phyloP scores from a whole-genome alignment of 2,329 filamentous ascomycete species.

The Clonostachys rhizophaga region DNA sequence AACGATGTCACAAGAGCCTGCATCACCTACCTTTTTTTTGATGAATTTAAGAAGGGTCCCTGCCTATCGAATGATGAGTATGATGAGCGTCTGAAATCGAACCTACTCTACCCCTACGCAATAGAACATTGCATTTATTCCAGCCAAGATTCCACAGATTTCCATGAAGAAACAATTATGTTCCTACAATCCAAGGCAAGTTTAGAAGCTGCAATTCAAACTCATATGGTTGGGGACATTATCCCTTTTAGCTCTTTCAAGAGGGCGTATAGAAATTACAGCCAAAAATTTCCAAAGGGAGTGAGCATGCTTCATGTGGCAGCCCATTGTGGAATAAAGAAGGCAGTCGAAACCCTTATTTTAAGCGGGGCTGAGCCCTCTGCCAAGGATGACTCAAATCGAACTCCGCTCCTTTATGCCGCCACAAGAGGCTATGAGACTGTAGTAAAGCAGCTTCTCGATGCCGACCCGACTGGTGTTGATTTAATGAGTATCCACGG shows the following conservation, averaged over 20 bases:
- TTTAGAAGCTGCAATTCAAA: no score
- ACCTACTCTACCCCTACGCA: neutral
- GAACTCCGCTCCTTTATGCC: neutral
- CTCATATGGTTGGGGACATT: no score
- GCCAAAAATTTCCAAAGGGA: neutral
- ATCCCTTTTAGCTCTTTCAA: no score
- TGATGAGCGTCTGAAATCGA: neutral
- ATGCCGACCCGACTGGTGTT: neutral
- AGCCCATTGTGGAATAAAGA: neutral
- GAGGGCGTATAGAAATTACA: no score
- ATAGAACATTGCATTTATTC: no score
- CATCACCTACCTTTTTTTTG: conserved; percentile 5
- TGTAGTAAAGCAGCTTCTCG: neutral
- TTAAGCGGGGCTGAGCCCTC: no score
- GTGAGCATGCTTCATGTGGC: neutral
- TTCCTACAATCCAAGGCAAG: neutral
- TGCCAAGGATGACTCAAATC: no score
- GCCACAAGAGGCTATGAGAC: neutral
- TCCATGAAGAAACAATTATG: neutral
- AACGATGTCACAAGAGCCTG: conserved; percentile 4
- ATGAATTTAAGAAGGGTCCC: conserved; percentile 1
- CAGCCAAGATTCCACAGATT: no score
- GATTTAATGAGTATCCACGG: neutral
- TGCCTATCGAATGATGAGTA: conserved; percentile 2
- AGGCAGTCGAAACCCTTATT: neutral